A percentile compares a stretch with the other conserved stretches of the same genome.
Conservation (phyloP, 371 early-diverging fungal species). For the Apophysomyces elegans region DNA sequence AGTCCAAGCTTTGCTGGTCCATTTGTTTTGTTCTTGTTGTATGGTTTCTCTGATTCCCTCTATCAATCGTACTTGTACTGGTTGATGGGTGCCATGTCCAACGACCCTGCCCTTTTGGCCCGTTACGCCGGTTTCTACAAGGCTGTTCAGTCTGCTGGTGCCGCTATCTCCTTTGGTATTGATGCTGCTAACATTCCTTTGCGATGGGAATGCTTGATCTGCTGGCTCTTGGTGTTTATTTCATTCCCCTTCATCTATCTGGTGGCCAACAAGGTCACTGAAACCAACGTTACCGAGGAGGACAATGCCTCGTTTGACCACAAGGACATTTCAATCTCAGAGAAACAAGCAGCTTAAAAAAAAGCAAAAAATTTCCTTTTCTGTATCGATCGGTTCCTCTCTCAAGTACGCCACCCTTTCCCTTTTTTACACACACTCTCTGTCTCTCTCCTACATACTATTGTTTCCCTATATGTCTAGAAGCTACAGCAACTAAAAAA, state of each 20-base stretch:
- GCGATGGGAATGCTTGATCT: conserved; percentile 30
- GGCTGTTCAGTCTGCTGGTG: conserved; percentile 59
- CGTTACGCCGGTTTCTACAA: conserved; percentile 76
- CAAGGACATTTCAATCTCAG: conserved; percentile 1
- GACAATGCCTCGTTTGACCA: background rate
- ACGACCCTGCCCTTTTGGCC: conserved; percentile 64
- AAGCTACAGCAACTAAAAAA: too few species aligned
- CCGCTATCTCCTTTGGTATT: conserved; percentile 35
- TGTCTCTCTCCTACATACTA: background rate
- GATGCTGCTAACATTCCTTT: conserved; percentile 29
- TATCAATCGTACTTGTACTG: conserved; percentile 73
- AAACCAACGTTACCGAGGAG: conserved; percentile 20
- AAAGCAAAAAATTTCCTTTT: background rate
- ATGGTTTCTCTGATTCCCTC: conserved; percentile 69
- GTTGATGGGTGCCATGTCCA: conserved; percentile 73
- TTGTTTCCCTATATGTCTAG: too few species aligned
- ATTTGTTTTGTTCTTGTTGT: conserved; percentile 63
- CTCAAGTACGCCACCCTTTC: background rate
- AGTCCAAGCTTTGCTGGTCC: conserved; percentile 49
- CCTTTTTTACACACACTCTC: background rate
- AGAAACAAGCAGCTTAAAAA: conserved; percentile 1
- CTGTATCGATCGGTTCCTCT: background rate
- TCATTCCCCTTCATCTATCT: conserved; percentile 32
- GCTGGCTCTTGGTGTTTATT: conserved; percentile 31
- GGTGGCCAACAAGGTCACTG: conserved; percentile 25